Base-by-base conservation (phyloP, 1,284 basidiomycete genomes). In the Golubevia sp. region DNA sequence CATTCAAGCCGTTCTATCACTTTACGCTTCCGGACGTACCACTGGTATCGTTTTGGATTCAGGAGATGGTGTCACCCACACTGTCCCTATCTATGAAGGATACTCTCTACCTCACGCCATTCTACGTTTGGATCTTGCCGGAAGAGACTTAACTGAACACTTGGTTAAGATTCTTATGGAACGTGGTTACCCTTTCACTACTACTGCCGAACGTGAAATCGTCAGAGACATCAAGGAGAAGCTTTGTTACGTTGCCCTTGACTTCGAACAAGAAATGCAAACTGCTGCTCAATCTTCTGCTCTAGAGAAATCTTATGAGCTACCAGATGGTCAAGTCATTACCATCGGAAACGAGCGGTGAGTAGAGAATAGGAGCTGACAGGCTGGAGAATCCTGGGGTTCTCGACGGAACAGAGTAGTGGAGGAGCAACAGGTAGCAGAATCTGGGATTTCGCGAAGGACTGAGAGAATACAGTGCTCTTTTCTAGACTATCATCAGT, bases 201-300 rank as follows among this genome's bases (percentile, higher is more conserved):
- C 85, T 76, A 91, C 92, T 21, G 93, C 93, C 66, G 93, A 95
- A 87, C 90, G 91, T 84, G 94, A 96, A 90, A 94, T 97, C 69
- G 94, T 97, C 82, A 90, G 94, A 81, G 94, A 97, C 86, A 95
- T 97, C 88, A 97, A 97, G 89, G 94, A 97, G 89, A 96, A 95
- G 88, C 90, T 97, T 57, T 96, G 94, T 87, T 97, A 97, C 86
- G 93, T 97, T 79, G 94, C 94, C 49, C 90, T 96, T 76, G 94
- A 97, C 87, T 97, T 96, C 83, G 93, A 96, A 86, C 92, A 97
- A 86, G 94, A 97, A 87, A 88, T 97, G 78, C 91, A 93, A 87
- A 94, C 92, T 51, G 93, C 94, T 52, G 91, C 92, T 70, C 92
- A 94, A 85, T 94, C 92, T 26, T 94, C 92, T 63, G 90, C 92